Evolutionary conservation across 2,329 filamentous ascomycete genomes (phyloP).

Genomic region (Truncatella angustata): DNA sequence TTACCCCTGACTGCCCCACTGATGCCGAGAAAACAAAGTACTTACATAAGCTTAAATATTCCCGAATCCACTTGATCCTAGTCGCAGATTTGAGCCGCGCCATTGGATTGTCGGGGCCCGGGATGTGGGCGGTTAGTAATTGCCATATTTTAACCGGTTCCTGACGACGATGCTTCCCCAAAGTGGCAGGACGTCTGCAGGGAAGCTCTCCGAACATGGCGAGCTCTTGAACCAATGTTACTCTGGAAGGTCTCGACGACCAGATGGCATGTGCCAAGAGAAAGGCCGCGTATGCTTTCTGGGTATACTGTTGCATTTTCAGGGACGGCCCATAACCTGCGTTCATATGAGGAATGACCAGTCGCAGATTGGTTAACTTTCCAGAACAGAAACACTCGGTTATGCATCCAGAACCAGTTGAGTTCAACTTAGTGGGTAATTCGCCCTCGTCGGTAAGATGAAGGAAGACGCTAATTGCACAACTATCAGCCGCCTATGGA

Average conservation of each 20-base stretch:
- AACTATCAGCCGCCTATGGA: background rate
- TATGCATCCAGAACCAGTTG: too few relatives aligned
- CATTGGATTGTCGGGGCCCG: background rate
- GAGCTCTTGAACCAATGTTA: background rate
- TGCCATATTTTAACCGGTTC: background rate
- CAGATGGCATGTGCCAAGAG: background rate
- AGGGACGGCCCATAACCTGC: background rate
- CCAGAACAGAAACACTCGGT: background rate
- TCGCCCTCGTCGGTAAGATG: background rate
- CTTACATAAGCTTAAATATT: background rate
- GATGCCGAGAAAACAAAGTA: background rate
- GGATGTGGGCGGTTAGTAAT: background rate
- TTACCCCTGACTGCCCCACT: background rate
- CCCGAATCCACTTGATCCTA: background rate
- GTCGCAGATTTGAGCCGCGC: background rate
- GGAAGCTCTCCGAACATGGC: background rate
- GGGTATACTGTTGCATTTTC: constrained; percentile 1
- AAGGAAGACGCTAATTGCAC: background rate
- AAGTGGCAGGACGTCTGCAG: background rate
- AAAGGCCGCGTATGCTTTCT: constrained; percentile 1
- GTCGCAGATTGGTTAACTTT: background rate
- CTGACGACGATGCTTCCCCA: background rate
- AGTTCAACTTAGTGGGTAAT: background rate
- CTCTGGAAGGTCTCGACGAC: background rate
- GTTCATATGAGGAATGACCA: background rate